These are phyloP conservation scores for Boechera retrofracta DNA, from an alignment of 345 rosid genomes.

Conservation along the genomic window DNA sequence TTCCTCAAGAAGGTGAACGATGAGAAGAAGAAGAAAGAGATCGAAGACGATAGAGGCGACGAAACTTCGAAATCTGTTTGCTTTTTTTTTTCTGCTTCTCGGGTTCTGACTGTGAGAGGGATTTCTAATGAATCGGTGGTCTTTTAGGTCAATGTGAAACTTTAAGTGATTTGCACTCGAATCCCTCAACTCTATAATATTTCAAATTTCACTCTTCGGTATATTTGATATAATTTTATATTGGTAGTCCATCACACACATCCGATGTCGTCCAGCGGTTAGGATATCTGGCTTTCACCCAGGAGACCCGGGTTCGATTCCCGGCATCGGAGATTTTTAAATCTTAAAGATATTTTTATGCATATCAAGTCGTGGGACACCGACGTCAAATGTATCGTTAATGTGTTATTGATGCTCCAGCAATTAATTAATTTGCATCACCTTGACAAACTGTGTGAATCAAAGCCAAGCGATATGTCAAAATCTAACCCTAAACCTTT, in stretches of 20 bases:
- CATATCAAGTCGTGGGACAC: no score
- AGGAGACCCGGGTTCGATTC: slow-evolving; percentile 98
- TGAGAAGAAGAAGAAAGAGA: background rate
- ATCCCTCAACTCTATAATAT: background rate
- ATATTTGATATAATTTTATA: no score
- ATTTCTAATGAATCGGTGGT: background rate
- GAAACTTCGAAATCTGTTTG: slow-evolving; percentile 29
- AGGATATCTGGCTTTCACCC: slow-evolving; percentile 99
- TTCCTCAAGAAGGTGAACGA: background rate
- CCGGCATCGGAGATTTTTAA: slow-evolving; percentile 73
- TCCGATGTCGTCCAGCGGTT: slow-evolving; percentile 97
- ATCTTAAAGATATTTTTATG: background rate
- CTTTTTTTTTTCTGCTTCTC: background rate
- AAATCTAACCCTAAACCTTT: background rate
- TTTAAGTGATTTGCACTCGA: background rate
- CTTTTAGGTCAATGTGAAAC: slow-evolving; percentile 28
- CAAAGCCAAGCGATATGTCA: background rate
- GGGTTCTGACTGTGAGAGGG: slow-evolving; percentile 8
- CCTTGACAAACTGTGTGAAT: background rate
- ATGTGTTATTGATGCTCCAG: no score
- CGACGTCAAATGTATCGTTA: no score
- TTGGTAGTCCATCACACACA: background rate
- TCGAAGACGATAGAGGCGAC: slow-evolving; percentile 16
- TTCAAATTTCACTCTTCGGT: background rate
- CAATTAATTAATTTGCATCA: background rate